Conservation (phyloP, 1,284 basidiomycete species). For the Ganoderma boninense region DNA sequence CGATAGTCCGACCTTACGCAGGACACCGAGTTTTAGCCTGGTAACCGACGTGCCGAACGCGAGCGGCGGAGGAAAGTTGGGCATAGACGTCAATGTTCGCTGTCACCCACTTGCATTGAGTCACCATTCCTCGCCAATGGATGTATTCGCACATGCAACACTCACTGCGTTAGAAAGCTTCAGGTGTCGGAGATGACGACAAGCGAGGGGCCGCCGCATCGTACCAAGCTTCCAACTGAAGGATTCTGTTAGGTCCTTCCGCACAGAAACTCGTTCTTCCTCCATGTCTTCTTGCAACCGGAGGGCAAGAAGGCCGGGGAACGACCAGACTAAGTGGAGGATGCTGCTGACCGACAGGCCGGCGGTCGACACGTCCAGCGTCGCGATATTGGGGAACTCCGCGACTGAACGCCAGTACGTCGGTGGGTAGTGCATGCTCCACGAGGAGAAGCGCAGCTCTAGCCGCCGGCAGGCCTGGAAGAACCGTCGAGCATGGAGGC, state of each 20-base stretch:
- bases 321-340: neutral
- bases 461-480: neutral
- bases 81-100: neutral
- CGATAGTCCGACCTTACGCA: neutral
- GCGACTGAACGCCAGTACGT: neutral
- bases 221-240: neutral
- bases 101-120: neutral
- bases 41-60: neutral
- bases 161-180: neutral
- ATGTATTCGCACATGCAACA: neutral
- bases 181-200: neutral
- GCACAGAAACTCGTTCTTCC: neutral
- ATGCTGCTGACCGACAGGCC: neutral
- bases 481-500: neutral
- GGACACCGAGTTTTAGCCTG: neutral
- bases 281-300: neutral
- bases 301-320: neutral
- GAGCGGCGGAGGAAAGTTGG: neutral
- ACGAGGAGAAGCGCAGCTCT: neutral
- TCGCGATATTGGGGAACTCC: neutral
- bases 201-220: neutral
- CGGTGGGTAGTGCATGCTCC: neutral
- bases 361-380: neutral
- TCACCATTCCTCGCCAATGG: neutral
- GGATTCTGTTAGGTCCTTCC: neutral